Evolutionary conservation across 306 rosid species (phyloP), one percentile per base, ranked within the genome.

Genomic region (Calophaca sinica): DNA sequence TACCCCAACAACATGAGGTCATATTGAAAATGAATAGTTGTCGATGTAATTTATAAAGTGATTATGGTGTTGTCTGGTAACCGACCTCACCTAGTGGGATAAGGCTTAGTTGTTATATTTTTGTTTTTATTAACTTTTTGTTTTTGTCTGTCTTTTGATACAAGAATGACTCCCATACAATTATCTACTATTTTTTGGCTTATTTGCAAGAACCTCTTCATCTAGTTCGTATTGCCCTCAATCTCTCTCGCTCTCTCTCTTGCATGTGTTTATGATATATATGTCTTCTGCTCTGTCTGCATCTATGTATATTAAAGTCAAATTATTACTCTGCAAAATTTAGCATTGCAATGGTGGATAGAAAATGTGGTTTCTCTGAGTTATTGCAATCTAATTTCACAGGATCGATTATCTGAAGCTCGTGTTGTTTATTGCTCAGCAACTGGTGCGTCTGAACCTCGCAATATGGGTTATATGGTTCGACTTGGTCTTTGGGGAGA

Each of bases 401-500:
- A 94, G 99, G 97, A 85, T 74, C 86, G 85, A 80, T 92, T 94
- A 59, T 91, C 96, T 46, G 91, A 90, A 77, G 97, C 92, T 68
- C 97, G 97, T 55, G 89, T 94, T 79, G 76, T 92, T 76, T 94
- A 94, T 84, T 94, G 99, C 85, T 94, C 99, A 33, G 99, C 99
- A 41, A 94, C 99, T 68, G 99, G 99, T 65, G 97, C 99, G 62
- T 90, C 97, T 32, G 97, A 94, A 78, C 99, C 98, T 70, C 98
- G 98, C 63, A 94, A 94, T 70, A 85, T 94, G 98, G 98, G 96
- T 79, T 94, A 94, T 85, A 94, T 94, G 98, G 93, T 94, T 62
- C 96, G 98, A 36, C 98, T 94, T 63, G 97, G 99, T 79, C 97
- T 92, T 79, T 94, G 99, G 99, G 99, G 99, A 54, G 83, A 49